These are phyloP conservation scores for Akanthomyces uredinophilus DNA, from an alignment of 2,329 filamentous ascomycete species.

Conservation along the genomic window DNA sequence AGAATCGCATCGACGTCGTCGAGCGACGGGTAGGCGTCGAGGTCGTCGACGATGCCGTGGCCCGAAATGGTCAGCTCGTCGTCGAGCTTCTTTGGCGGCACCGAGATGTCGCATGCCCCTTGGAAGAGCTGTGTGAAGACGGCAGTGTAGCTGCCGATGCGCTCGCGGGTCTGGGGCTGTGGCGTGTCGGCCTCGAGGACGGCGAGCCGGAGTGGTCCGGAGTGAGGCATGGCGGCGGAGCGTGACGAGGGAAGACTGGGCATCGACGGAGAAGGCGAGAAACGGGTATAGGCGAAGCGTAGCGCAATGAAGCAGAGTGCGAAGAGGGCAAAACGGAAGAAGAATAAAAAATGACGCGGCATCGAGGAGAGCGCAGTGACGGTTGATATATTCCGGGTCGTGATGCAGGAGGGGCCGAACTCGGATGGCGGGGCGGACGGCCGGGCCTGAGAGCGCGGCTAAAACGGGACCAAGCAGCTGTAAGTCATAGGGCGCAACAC, in stretches of 20 bases:
- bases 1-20: conserved; percentile 76
- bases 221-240: neutral
- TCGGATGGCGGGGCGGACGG: conserved; percentile 1
- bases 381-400: neutral
- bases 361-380: neutral
- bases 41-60: conserved; percentile 61
- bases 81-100: conserved; percentile 25
- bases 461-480: neutral
- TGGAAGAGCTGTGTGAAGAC: conserved; percentile 60
- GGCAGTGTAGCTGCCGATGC: conserved; percentile 68
- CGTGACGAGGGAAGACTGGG: conserved; percentile 18
- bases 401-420: conserved; percentile 3
- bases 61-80: conserved; percentile 33
- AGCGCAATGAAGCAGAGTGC: neutral
- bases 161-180: conserved; percentile 54
- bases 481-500: neutral
- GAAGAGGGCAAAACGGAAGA: neutral
- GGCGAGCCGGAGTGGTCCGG: conserved; percentile 64
- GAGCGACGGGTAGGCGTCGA: conserved; percentile 64
- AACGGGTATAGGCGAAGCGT: neutral
- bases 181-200: conserved; percentile 86
- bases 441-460: conserved; percentile 2
- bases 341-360: neutral
- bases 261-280: conserved; percentile 18
- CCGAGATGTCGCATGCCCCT: conserved; percentile 45